phyloP scores from a whole-genome alignment of 108 stramenopile species.

The Skeletonema costatum region DNA sequence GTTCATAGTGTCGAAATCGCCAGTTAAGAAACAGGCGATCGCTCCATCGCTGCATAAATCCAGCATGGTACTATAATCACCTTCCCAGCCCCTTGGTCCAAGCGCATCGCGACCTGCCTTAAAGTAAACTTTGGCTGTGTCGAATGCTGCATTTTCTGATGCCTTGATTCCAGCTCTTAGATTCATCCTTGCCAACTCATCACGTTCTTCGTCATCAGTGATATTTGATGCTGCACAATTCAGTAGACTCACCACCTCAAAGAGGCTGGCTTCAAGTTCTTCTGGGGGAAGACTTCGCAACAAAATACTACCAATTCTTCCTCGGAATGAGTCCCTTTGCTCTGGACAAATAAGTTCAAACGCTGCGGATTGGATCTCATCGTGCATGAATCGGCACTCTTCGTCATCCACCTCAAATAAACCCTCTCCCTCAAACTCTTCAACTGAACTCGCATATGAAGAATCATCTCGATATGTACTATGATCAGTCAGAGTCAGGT shows the following conservation, averaged over 20 bases:
- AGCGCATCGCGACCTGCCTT: not conserved
- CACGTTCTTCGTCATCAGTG: not conserved
- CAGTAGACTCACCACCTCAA: not conserved
- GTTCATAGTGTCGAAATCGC: not conserved
- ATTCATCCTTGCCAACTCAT: not conserved
- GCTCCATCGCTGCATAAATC: too few species aligned
- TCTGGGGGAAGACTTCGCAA: too few species aligned
- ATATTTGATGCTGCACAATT: not conserved
- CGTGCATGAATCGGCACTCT: constrained; percentile 21
- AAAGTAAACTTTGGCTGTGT: not conserved
- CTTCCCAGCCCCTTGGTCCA: too few species aligned
- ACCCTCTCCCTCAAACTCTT: too few species aligned
- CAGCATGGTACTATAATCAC: too few species aligned
- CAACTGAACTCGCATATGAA: not conserved
- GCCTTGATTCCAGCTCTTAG: too few species aligned
- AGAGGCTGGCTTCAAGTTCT: too few species aligned
- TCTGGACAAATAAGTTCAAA: not conserved
- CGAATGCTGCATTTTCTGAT: not conserved
- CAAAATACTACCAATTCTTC: not conserved
- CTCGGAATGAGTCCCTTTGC: not conserved
- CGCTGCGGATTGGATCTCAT: constrained; percentile 27
- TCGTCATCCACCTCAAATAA: not conserved
- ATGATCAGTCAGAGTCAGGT: too few species aligned
- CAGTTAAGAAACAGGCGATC: too few species aligned
- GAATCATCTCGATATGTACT: too few species aligned